Evolutionary conservation across 176 grass and related monocot species (phyloP), one percentile per base, ranked within the genome.

Genomic region (Juncus effusus): DNA sequence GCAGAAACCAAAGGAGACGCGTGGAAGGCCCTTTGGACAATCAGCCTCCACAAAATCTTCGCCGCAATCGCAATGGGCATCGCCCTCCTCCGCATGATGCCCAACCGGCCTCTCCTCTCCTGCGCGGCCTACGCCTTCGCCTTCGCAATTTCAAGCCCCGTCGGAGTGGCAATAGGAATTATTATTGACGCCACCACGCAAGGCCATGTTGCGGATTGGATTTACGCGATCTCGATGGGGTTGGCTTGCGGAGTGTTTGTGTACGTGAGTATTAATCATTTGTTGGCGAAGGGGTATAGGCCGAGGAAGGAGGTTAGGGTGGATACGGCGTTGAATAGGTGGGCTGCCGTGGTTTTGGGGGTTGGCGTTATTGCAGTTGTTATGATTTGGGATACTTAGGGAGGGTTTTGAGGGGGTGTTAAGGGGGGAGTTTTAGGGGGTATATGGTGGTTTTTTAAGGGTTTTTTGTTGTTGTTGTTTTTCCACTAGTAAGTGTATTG

Each of bases 31-130:
- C 67, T 97, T 45, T 92, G 93, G 93, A 97, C 93, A 16, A 97
- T 97, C 75, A 84, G 93, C 72, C 77, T 97, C 59, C 93, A 97
- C 85, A 97, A 97, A 78, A 76, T 97, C 67, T 97, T 97, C 5
- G 93, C 88, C 3, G 93, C 93, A 13, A 84, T 97, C 60, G 93
- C 93, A 49, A 92, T 97, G 93, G 93, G 93, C 63, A 97, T 97
- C 15, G 78, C 93, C 1, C 80, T 97, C 50, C 80, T 97, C 8
- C 72, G 85, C 36, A 92, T 97, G 85, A 71, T 97, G 40, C 93
- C 88, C 4, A 68, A 88, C 65, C 79, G 85, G 0, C 88, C 93
- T 0, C 60, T 97, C 15, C 88, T 97, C 42, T 91, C 82, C 2
- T 91, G 88, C 70, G 70, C 77, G 13, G 74, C 42, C 74, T 92